Evolutionary conservation across 2,329 filamentous ascomycete species (phyloP).

Genomic region (Mariannaea sp.): DNA sequence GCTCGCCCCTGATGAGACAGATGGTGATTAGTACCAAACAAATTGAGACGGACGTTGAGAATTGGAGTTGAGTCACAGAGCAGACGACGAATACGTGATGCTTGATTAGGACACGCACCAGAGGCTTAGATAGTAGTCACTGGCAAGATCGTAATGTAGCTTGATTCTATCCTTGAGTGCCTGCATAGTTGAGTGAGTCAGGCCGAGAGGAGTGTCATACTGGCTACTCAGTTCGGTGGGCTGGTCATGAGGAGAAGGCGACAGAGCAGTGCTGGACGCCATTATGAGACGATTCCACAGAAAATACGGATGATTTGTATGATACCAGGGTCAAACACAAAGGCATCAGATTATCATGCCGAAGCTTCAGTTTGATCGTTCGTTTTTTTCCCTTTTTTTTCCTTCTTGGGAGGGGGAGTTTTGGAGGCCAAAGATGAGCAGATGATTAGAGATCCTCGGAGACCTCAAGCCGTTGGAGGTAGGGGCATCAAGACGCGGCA

Average conservation of each 20-base stretch:
- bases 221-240: conserved; percentile 48
- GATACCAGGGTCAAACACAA: background rate
- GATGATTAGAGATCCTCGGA: background rate
- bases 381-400: too few relatives aligned
- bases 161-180: conserved; percentile 62
- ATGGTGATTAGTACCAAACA: conserved; percentile 4
- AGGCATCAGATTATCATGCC: background rate
- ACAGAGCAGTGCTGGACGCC: conserved; percentile 10
- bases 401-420: too few relatives aligned
- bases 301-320: background rate
- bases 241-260: conserved; percentile 19
- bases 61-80: background rate
- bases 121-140: conserved; percentile 64
- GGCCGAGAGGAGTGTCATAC: conserved; percentile 52
- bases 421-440: background rate
- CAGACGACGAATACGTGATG: background rate
- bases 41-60: background rate
- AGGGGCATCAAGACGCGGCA: background rate
- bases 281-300: conserved; percentile 10
- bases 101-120: conserved; percentile 49
- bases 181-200: conserved; percentile 53
- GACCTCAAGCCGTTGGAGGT: background rate
- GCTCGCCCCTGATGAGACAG: conserved; percentile 56
- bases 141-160: conserved; percentile 64
- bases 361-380: background rate